phyloP scores from a whole-genome alignment of 768 basidiomycete genomes.

The Mycena metata region DNA sequence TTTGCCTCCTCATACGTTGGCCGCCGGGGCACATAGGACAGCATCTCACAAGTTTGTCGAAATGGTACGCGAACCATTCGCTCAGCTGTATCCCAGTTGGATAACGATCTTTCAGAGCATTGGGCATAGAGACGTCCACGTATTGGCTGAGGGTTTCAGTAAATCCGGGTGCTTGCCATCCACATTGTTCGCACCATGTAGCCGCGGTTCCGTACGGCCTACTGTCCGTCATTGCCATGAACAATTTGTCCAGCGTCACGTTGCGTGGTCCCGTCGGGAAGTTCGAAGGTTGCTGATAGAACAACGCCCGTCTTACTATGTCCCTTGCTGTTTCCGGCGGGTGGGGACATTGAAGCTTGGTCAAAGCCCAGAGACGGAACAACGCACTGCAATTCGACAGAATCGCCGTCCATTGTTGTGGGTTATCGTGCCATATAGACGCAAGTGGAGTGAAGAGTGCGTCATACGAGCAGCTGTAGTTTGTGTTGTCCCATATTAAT shows the following conservation, averaged over 20 bases:
- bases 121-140: background rate
- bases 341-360: background rate
- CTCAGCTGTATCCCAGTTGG: background rate
- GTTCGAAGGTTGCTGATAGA: background rate
- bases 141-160: background rate
- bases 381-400: background rate
- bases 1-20: background rate
- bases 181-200: background rate
- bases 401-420: background rate
- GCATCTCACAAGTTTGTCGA: background rate
- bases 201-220: background rate
- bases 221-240: background rate
- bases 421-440: background rate
- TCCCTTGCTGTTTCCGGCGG: background rate
- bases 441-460: background rate
- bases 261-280: background rate
- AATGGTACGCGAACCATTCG: conserved; percentile 6
- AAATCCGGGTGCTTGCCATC: background rate
- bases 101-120: background rate
- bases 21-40: background rate
- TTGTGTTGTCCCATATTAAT: conserved; percentile 4
- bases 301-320: background rate
- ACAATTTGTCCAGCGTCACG: background rate
- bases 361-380: background rate
- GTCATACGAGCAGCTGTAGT: conserved; percentile 12